Evolutionary conservation across 2,329 filamentous ascomycete species (phyloP).

Genomic region (Pyricularia pennisetigena): DNA sequence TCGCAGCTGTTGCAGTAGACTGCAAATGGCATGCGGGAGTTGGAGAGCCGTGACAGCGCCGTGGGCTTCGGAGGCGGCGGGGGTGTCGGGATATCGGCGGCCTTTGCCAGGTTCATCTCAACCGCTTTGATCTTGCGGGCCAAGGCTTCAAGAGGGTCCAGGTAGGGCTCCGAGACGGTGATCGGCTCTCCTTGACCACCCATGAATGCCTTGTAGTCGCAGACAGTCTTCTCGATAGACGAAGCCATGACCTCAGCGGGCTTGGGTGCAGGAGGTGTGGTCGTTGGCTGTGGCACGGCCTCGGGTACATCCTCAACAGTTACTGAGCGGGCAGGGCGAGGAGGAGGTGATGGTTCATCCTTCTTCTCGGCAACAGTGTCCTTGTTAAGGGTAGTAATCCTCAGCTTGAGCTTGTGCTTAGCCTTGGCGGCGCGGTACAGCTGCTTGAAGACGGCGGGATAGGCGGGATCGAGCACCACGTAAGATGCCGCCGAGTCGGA

Average conservation of each 20-base stretch:
- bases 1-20: constrained; percentile 95
- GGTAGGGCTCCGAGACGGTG: not conserved
- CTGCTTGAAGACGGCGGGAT: constrained; percentile 86
- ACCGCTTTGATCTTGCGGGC: not conserved
- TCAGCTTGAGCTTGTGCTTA: constrained; percentile 92
- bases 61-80: not conserved
- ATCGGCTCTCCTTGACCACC: not conserved
- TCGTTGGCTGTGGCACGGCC: constrained; percentile 7
- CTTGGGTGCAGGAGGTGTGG: not conserved
- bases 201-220: not conserved
- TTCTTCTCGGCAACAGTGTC: not conserved
- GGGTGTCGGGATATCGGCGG: not conserved
- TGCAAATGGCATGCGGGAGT: constrained; percentile 47
- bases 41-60: not conserved
- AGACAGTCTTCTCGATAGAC: not conserved
- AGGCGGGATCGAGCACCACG: constrained; percentile 67
- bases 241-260: not conserved
- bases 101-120: not conserved
- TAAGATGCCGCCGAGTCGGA: constrained; percentile 84
- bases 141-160: not conserved
- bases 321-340: constrained; percentile 16
- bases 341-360: not conserved
- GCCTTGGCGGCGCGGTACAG: constrained; percentile 94
- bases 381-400: constrained; percentile 39
- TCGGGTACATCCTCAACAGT: constrained; percentile 42